Evolutionary conservation across 495 filamentous ascomycete genomes (phyloP), one percentile per base, ranked within the genome.

Genomic region (Parachaetomium inaequale): DNA sequence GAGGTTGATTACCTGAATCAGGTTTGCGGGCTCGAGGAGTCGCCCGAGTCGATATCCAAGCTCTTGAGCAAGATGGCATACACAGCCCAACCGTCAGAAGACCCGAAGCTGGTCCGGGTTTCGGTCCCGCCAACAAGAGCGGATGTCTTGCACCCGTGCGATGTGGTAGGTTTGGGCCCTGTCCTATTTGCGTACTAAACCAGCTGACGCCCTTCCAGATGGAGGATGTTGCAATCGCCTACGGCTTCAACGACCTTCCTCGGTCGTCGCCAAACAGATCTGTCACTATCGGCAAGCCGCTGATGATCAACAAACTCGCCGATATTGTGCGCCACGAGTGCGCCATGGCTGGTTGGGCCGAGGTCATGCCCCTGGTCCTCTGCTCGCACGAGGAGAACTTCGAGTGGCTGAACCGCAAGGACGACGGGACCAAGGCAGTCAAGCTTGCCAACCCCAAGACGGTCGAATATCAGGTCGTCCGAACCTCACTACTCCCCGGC

Each of bases 351-450:
- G 94, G 94, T 62, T 99, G 94, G 93, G 85, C 85, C 21, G 94
- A 99, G 76, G 94, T 96, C 26, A 87, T 99, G 85, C 94, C 94
- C 5, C 82, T 99, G 17, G 96, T 96, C 69, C 84, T 99, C 52
- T 99, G 94, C 84, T 96, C 91, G 17, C 92, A 98, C 72, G 94
- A 96, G 70, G 94, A 99, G 83, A 99, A 98, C 79, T 99, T 97
- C 73, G 88, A 79, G 49, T 97, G 92, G 91, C 81, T 99, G 40
- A 96, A 98, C 76, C 89, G 93, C 61, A 85, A 85, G 63, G 93
- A 96, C 63, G 89, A 96, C 65, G 92, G 94, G 51, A 86, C 78
- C 23, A 93, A 87, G 0, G 92, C 91, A 7, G 87, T 99, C 63
- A 88, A 83, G 70, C 87, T 99, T 43, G 90, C 90, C 59, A 99